Base-by-base conservation (phyloP, 768 basidiomycete genomes). In the Melanogaster broomeanus region DNA sequence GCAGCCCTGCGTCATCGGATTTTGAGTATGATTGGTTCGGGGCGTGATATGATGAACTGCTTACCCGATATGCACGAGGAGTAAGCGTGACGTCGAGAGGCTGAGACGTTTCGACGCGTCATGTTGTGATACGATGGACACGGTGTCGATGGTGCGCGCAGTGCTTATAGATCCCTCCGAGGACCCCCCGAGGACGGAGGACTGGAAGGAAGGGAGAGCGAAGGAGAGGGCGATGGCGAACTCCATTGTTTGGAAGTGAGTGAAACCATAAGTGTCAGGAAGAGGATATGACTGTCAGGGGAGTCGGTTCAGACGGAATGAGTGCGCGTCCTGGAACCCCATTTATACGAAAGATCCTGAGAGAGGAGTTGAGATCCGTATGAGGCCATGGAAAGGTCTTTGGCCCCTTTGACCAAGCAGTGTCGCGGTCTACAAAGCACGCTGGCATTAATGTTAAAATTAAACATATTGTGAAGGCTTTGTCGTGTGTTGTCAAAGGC, bases 1-100 rank as follows among this genome's bases (percentile, higher is more conserved):
- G 88, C 90, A 33, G 88, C 87, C 41, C 91, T 92, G 62, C 25
- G 51, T 34, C 30, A 34, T 30, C 21, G 41, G 19, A 38, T 31
- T 12, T 48, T 59, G 42, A 62, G 60, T 47, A 56, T 22, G 54
- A 51, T 38, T 42, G 44, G 42, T 27, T 33, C 21, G 31, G 42
- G 38, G 31, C n/a, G 24, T 38, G 16, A 25, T n/a, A n/a, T n/a
- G 39, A 34, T 41, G 18, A 37, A 13, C 16, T 27, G 19, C 61
- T 52, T 69, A 88, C 88, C 88, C 88, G 55, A 88, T 75, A 65
- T 90, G 88, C 21, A 84, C 79, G 40, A 80, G 65, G 44, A 87
- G 72, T 48, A 88, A 77, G 25, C 79, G 80, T 22, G 74, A 51
- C 1, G 81, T 82, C 4, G 88, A 85, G 38, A 85, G 67, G 1